Conservation (phyloP, 345 rosid species). For the Brassica rapa region DNA sequence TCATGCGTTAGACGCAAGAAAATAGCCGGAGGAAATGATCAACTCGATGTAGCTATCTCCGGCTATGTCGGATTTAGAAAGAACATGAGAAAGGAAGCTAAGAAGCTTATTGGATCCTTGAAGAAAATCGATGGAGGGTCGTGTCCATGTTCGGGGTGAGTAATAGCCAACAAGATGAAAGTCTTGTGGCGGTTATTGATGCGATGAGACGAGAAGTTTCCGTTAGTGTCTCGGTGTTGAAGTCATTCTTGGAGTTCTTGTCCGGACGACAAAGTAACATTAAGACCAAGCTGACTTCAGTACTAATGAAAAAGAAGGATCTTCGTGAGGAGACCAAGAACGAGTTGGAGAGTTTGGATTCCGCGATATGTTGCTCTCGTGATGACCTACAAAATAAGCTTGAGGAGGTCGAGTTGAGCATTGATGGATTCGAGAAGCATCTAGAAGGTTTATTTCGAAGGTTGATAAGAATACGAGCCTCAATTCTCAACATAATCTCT, state of each 20-base stretch:
- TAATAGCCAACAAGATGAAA: slow-evolving; percentile 35
- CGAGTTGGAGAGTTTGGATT: slow-evolving; percentile 51
- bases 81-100: slow-evolving; percentile 60
- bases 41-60: slow-evolving; percentile 27
- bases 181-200: slow-evolving; percentile 44
- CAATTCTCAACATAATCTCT: slow-evolving; percentile 59
- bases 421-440: slow-evolving; percentile 52
- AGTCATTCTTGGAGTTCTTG: slow-evolving; percentile 52
- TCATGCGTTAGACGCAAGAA: slow-evolving; percentile 63
- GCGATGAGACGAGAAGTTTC: slow-evolving; percentile 48
- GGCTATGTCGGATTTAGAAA: slow-evolving; percentile 49
- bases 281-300: slow-evolving; percentile 49
- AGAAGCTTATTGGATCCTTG: slow-evolving; percentile 44
- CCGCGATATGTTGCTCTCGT: slow-evolving; percentile 25
- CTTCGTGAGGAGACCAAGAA: slow-evolving; percentile 39
- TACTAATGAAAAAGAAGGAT: slow-evolving; percentile 49
- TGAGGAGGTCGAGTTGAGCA: slow-evolving; percentile 48
- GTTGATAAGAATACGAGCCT: slow-evolving; percentile 62
- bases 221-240: slow-evolving; percentile 43
- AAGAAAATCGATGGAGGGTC: slow-evolving; percentile 53
- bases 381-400: slow-evolving; percentile 42
- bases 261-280: slow-evolving; percentile 41
- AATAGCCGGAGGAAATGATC: slow-evolving; percentile 27
- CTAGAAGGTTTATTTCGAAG: slow-evolving; percentile 59
- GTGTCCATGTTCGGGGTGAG: not conserved